Evolutionary conservation across 2,329 filamentous ascomycete species (phyloP).

Genomic region (Fusarium annulatum): DNA sequence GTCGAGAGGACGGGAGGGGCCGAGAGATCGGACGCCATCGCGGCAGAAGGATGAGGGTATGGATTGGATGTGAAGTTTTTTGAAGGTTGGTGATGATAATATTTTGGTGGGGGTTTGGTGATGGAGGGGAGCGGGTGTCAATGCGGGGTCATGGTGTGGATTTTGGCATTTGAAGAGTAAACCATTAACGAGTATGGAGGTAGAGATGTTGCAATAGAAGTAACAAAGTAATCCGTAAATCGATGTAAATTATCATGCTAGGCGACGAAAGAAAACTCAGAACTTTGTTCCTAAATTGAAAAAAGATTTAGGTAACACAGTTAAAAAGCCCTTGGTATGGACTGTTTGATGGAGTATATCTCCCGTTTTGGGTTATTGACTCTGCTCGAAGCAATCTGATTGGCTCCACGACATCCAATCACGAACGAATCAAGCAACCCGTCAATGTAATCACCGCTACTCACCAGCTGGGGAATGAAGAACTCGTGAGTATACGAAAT

Average conservation of each 20-base stretch:
- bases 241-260: no score
- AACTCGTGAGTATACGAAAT: background rate
- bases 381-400: background rate
- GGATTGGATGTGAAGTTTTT: background rate
- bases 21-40: conserved; percentile 61
- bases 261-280: no score
- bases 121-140: conserved; percentile 41
- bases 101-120: conserved; percentile 39
- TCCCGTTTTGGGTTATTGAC: background rate
- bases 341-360: no score
- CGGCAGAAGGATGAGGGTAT: background rate
- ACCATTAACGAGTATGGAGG: background rate
- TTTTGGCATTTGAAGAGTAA: background rate
- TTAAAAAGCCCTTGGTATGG: fast-evolving
- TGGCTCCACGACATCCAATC: background rate
- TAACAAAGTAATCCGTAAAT: background rate
- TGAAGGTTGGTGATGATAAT: conserved; percentile 20
- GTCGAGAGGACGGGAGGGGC: conserved; percentile 72
- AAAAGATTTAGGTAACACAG: no score
- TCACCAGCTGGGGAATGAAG: background rate
- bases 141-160: conserved; percentile 44
- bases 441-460: conserved; percentile 11
- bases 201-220: background rate
- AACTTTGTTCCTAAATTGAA: no score
- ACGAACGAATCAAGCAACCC: conserved; percentile 21